Conservation (phyloP, 441 rosid genomes). For the Erodium chrysanthum region DNA sequence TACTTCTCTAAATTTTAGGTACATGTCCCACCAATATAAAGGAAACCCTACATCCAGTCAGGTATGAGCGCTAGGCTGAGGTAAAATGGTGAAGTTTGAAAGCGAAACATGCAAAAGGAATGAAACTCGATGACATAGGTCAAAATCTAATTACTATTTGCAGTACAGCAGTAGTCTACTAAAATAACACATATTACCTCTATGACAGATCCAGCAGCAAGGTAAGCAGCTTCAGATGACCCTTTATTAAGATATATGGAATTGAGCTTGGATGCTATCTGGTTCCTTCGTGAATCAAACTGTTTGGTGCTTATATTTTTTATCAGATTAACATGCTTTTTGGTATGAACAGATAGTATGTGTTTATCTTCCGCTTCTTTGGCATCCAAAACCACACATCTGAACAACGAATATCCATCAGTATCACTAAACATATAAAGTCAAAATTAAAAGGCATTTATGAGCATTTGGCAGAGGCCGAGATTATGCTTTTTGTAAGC, state of each 20-base stretch:
- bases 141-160: neutral
- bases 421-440: neutral
- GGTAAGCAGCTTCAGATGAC: slow-evolving; percentile 76
- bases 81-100: too few relatives aligned
- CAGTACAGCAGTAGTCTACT: too few relatives aligned
- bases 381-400: slow-evolving; percentile 13
- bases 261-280: slow-evolving; percentile 46
- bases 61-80: too few relatives aligned
- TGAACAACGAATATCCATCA: neutral
- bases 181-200: slow-evolving; percentile 34
- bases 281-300: slow-evolving; percentile 39
- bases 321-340: slow-evolving; percentile 52
- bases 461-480: neutral
- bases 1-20: too few relatives aligned
- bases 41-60: too few relatives aligned
- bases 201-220: slow-evolving; percentile 79
- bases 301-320: slow-evolving; percentile 51
- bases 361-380: slow-evolving; percentile 56
- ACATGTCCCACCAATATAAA: too few relatives aligned
- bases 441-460: neutral
- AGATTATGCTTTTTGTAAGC: too few relatives aligned
- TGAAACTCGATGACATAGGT: neutral
- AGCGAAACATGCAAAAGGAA: too few relatives aligned
- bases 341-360: slow-evolving; percentile 49
- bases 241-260: slow-evolving; percentile 77